Conservation (phyloP, 495 filamentous ascomycete genomes). For the Xylaria sp. region DNA sequence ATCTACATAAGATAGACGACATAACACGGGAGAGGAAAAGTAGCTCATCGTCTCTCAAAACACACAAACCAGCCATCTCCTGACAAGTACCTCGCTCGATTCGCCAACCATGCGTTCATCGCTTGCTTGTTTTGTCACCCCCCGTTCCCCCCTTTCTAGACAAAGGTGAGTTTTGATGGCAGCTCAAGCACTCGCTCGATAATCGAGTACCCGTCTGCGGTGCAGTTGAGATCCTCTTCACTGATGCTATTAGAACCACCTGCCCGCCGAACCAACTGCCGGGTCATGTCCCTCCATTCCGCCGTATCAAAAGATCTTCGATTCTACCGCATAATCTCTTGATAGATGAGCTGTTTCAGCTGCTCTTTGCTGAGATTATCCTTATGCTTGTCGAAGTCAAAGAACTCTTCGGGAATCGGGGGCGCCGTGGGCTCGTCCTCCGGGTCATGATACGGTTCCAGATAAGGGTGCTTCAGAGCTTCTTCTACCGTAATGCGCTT, state of each 20-base stretch:
- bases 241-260: neutral
- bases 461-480: constrained; percentile 94
- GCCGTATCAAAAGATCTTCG: neutral
- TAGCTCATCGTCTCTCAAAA: neutral
- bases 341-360: constrained; percentile 93
- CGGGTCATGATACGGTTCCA: constrained; percentile 98
- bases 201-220: neutral
- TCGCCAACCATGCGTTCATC: constrained; percentile 14
- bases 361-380: constrained; percentile 98
- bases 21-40: neutral
- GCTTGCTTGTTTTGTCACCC: constrained; percentile 23
- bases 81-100: constrained; percentile 2
- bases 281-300: neutral
- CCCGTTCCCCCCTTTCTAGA: constrained; percentile 5
- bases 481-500: constrained; percentile 99
- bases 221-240: neutral
- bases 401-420: constrained; percentile 98
- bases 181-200: constrained; percentile 21
- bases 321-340: constrained; percentile 96
- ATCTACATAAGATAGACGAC: constrained; percentile 15
- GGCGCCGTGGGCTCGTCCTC: constrained; percentile 97
- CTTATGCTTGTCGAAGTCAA: constrained; percentile 99
- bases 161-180: constrained; percentile 13
- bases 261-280: constrained; percentile 8
- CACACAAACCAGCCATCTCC: neutral